Percentiles rank a stretch among this genome's conserved stretches.
Conservation (phyloP, 805 yeast species). For the Hanseniaspora taiwanica region DNA sequence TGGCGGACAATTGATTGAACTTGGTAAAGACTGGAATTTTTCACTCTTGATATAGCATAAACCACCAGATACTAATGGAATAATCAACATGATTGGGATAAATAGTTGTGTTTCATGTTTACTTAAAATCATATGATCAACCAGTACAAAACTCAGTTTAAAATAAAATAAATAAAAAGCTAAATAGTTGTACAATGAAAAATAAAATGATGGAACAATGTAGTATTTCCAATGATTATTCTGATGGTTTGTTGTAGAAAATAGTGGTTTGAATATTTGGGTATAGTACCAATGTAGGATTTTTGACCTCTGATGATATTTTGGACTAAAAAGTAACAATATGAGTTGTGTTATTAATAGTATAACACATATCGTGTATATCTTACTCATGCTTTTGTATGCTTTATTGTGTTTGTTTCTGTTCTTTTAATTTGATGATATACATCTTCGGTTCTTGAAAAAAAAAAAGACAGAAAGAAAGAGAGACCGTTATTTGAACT, state of each 20-base stretch:
- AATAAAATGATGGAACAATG: constrained; percentile 20
- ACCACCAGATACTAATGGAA: not conserved
- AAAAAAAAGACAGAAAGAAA: not conserved
- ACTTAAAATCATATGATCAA: not conserved
- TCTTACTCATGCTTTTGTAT: not conserved
- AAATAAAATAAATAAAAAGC: not conserved
- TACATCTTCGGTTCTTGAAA: not conserved
- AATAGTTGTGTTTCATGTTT: constrained; percentile 9
- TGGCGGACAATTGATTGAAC: constrained; percentile 10
- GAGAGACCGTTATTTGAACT: not conserved
- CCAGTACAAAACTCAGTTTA: not conserved
- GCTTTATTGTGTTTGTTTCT: not conserved
- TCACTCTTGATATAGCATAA: constrained; percentile 9
- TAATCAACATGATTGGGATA: not conserved
- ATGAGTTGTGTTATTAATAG: not conserved
- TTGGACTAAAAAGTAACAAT: constrained; percentile 2
- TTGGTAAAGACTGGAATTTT: constrained; percentile 16
- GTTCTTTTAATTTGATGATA: not conserved
- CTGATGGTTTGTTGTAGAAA: constrained; percentile 4
- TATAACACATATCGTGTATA: not conserved
- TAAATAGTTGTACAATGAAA: constrained; percentile 9
- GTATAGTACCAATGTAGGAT: constrained; percentile 17
- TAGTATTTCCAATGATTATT: constrained; percentile 13
- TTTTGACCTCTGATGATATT: constrained; percentile 1
- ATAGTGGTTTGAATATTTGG: constrained; percentile 13